Evolutionary conservation across 2,329 filamentous ascomycete species (phyloP).

Genomic region (Colletotrichum scovillei): DNA sequence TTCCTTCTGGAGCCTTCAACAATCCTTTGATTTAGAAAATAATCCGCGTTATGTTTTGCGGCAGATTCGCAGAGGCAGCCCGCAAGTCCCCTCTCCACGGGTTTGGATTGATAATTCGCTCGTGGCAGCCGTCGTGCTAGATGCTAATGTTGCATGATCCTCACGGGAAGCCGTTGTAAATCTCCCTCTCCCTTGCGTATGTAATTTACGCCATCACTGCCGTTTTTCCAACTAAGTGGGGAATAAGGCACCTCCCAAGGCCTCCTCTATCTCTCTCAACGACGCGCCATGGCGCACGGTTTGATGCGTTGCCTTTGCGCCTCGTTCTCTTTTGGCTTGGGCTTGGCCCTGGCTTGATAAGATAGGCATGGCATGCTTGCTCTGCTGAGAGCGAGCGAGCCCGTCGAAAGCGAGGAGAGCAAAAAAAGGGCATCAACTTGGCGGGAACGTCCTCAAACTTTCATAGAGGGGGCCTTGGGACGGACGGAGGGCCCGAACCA

Average conservation of each 20-base stretch:
- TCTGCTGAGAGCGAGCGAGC: neutral
- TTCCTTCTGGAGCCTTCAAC: slow-evolving; percentile 3
- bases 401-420: neutral
- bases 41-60: neutral
- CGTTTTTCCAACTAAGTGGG: neutral
- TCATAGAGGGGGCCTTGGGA: slow-evolving; percentile 5
- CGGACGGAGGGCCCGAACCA: slow-evolving; percentile 30
- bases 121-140: neutral
- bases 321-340: neutral
- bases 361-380: neutral
- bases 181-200: neutral
- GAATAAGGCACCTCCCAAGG: neutral
- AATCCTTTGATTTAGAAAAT: slow-evolving; percentile 14
- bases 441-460: slow-evolving; percentile 23
- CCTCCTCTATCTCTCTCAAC: neutral
- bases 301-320: slow-evolving; percentile 8
- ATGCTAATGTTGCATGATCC: neutral
- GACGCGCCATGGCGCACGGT: neutral
- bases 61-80: neutral
- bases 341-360: neutral
- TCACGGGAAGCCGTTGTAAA: neutral
- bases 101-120: neutral
- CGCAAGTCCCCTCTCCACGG: neutral
- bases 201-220: neutral
- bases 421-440: neutral